phyloP scores from a whole-genome alignment of 441 rosid genomes.

The Eugenia klotzschiana region DNA sequence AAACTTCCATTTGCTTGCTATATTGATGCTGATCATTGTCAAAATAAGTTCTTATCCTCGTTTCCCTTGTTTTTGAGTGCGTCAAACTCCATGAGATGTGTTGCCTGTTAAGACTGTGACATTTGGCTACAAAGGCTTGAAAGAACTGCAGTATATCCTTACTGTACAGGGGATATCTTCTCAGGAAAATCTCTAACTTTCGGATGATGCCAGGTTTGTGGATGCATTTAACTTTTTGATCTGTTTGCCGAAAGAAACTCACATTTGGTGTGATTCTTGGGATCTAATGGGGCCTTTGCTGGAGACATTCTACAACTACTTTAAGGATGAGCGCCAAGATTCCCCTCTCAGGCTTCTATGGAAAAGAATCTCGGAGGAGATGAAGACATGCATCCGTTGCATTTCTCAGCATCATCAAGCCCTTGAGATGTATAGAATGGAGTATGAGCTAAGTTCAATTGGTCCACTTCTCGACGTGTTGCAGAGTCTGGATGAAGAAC shows the following conservation, averaged over 20 bases:
- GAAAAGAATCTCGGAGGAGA: constrained; percentile 72
- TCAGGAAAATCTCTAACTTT: background rate
- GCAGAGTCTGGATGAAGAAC: constrained; percentile 72
- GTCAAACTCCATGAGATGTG: background rate
- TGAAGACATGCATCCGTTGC: constrained; percentile 67
- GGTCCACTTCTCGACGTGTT: constrained; percentile 76
- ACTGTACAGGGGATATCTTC: background rate
- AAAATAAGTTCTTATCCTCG: background rate
- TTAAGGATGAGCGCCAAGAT: constrained; percentile 49
- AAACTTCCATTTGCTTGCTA: background rate
- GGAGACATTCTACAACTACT: constrained; percentile 84
- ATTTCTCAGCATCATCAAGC: constrained; percentile 92
- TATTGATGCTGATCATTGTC: background rate
- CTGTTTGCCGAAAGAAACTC: constrained; percentile 51
- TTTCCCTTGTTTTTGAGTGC: background rate
- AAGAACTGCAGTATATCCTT: background rate
- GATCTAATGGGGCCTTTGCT: constrained; percentile 85
- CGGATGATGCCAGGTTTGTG: constrained; percentile 42
- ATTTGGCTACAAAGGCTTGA: background rate
- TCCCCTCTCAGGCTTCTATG: constrained; percentile 76
- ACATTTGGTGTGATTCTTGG: constrained; percentile 76
- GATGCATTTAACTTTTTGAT: constrained; percentile 70
- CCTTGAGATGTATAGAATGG: constrained; percentile 53
- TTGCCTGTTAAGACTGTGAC: background rate
- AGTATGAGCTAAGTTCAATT: constrained; percentile 61